These are phyloP conservation scores for Saccharomycopsis guyanensis DNA, from an alignment of 805 yeast genomes.

Conservation along the genomic window DNA sequence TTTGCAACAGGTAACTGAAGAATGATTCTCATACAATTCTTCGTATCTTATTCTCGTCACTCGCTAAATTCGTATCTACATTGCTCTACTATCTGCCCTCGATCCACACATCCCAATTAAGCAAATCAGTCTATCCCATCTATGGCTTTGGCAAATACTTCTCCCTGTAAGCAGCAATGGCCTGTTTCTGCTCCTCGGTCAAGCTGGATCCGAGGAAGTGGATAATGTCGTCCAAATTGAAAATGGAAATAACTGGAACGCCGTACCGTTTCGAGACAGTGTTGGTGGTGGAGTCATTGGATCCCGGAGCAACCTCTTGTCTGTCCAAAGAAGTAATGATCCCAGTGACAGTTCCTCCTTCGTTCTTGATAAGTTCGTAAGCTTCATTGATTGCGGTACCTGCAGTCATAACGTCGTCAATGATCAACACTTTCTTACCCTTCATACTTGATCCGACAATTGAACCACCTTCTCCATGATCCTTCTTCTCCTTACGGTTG, in stretches of 20 bases:
- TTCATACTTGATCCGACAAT: constrained; percentile 79
- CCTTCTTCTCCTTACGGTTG: constrained; percentile 94
- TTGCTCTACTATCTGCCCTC: too few relatives aligned
- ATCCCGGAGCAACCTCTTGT: constrained; percentile 75
- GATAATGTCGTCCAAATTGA: constrained; percentile 68
- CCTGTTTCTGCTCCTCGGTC: constrained; percentile 45
- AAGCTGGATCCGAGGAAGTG: constrained; percentile 49
- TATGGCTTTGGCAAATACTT: too few relatives aligned
- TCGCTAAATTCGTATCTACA: too few relatives aligned
- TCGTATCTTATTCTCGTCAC: too few relatives aligned
- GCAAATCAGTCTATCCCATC: too few relatives aligned
- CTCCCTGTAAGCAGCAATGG: constrained; percentile 49
- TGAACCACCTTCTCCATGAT: constrained; percentile 96
- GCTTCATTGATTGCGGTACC: constrained; percentile 98
- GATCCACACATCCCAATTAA: too few relatives aligned
- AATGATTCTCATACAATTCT: too few relatives aligned
- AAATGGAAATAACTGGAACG: constrained; percentile 81
- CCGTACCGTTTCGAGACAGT: constrained; percentile 62
- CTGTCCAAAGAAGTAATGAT: constrained; percentile 89
- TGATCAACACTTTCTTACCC: constrained; percentile 70
- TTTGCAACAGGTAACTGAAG: too few relatives aligned
- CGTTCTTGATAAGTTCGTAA: constrained; percentile 61
- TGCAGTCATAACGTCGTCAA: constrained; percentile 97
- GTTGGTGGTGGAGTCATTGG: constrained; percentile 70
- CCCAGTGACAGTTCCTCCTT: constrained; percentile 71